A percentile compares a stretch with the other conserved stretches of the same genome.
Evolutionary conservation across 129 eudicot genomes (phyloP).

Genomic region (Flaveria linearis): DNA sequence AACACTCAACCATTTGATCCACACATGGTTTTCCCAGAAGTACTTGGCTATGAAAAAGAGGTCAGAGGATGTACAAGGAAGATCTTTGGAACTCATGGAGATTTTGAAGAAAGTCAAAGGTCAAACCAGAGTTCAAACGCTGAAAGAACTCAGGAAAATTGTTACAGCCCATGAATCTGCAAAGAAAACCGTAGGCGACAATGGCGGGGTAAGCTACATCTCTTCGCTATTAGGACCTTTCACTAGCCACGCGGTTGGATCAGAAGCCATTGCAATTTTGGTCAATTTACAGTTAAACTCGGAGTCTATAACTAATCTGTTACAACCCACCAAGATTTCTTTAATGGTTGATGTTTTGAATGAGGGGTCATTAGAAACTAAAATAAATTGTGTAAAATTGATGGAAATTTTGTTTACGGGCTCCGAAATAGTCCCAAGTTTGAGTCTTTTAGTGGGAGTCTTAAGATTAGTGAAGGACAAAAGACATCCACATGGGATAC

Average conservation of each 20-base stretch:
- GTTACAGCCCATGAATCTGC: neutral
- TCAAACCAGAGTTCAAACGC: constrained; percentile 6
- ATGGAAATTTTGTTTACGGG: neutral
- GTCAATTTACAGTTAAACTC: neutral
- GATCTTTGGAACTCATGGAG: constrained; percentile 1
- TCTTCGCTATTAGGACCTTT: neutral
- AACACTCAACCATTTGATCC: neutral
- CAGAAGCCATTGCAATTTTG: neutral
- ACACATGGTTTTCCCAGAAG: neutral
- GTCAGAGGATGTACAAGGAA: constrained; percentile 7
- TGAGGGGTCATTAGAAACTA: constrained; percentile 73
- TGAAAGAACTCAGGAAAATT: neutral
- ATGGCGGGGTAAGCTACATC: constrained; percentile 13
- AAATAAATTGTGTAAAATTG: constrained; percentile 34
- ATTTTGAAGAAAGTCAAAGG: neutral
- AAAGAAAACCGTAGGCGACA: neutral
- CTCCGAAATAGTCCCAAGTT: constrained; percentile 2
- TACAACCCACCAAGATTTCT: constrained; percentile 67
- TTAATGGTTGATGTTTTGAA: constrained; percentile 71
- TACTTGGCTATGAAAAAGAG: neutral
- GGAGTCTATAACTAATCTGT: constrained; percentile 31
- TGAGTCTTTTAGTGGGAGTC: constrained; percentile 10
- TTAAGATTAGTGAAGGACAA: neutral
- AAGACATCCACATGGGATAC: neutral
- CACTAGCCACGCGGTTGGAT: constrained; percentile 4